Evolutionary conservation across 2,329 filamentous ascomycete species (phyloP).

Genomic region (Madurella mycetomatis): DNA sequence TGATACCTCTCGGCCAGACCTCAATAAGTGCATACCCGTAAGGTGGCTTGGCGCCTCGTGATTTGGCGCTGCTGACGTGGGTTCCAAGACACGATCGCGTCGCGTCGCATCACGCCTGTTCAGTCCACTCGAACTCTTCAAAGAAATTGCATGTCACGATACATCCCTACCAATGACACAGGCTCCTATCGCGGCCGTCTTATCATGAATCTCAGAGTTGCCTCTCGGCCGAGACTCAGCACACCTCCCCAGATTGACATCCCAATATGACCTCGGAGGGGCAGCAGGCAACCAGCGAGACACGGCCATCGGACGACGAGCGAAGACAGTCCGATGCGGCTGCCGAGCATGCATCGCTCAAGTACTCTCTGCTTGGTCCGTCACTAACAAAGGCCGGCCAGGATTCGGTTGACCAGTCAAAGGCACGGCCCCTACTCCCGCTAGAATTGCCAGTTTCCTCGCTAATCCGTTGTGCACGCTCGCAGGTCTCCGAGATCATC

Average conservation of each 20-base stretch:
- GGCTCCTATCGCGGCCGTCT: not conserved
- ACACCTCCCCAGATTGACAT: not conserved
- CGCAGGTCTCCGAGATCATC: conserved; percentile 85
- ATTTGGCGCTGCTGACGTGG: conserved; percentile 12
- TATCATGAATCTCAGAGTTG: conserved; percentile 3
- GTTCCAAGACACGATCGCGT: too few relatives aligned
- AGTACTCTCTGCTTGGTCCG: conserved; percentile 84
- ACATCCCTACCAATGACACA: not conserved
- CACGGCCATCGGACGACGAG: not conserved
- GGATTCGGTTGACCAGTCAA: conserved; percentile 85
- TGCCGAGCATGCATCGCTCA: conserved; percentile 57
- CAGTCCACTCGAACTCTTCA: not conserved
- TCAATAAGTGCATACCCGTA: too few relatives aligned
- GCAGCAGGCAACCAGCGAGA: not conserved
- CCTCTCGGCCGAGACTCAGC: not conserved
- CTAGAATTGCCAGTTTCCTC: too few relatives aligned
- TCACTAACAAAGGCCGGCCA: conserved; percentile 93
- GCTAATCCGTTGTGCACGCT: not conserved
- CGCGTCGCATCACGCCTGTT: too few relatives aligned
- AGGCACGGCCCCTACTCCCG: conserved; percentile 44
- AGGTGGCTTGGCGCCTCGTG: conserved; percentile 5
- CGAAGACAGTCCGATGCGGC: not conserved
- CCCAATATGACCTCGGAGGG: conserved; percentile 20
- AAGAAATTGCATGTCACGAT: not conserved
- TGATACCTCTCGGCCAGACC: too few relatives aligned